Evolutionary conservation across 768 basidiomycete genomes (phyloP).

Genomic region (Mycena galericulata): DNA sequence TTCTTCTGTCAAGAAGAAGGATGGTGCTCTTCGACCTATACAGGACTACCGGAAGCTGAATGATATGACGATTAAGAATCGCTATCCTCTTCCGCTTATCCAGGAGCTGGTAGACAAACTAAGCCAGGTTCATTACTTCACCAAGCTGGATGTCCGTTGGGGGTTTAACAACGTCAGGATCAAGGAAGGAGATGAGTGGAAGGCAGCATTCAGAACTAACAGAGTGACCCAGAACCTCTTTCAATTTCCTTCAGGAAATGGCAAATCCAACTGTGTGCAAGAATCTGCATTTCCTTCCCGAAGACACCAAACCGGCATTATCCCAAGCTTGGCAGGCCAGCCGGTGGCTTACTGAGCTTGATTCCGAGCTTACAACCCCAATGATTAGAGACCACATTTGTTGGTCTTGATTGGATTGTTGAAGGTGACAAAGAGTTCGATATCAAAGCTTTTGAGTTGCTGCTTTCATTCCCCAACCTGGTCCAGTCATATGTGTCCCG

Average conservation of each 20-base stretch:
- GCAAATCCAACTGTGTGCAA: constrained; percentile 32
- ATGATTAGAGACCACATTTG: constrained; percentile 22
- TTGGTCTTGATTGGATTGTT: constrained; percentile 23
- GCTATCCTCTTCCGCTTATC: too few relatives aligned
- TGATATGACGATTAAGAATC: too few relatives aligned
- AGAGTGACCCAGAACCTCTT: too few relatives aligned
- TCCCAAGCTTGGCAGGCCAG: constrained; percentile 31
- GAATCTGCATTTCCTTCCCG: constrained; percentile 32
- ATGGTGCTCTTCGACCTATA: too few relatives aligned
- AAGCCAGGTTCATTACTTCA: too few relatives aligned
- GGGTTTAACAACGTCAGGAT: too few relatives aligned
- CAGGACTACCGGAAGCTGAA: too few relatives aligned
- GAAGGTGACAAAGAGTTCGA: constrained; percentile 7
- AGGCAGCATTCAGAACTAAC: too few relatives aligned
- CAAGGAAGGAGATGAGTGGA: too few relatives aligned
- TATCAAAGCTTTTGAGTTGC: constrained; percentile 6
- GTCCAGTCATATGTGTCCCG: neutral
- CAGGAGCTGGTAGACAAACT: too few relatives aligned
- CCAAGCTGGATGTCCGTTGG: too few relatives aligned
- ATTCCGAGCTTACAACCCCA: constrained; percentile 23
- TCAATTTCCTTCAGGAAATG: constrained; percentile 30
- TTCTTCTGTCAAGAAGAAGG: too few relatives aligned
- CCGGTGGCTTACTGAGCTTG: constrained; percentile 27
- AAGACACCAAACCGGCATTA: constrained; percentile 24
- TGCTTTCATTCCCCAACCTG: constrained; percentile 23